Conservation (phyloP, 768 basidiomycete genomes). For the Termitomyces eurrhizus region DNA sequence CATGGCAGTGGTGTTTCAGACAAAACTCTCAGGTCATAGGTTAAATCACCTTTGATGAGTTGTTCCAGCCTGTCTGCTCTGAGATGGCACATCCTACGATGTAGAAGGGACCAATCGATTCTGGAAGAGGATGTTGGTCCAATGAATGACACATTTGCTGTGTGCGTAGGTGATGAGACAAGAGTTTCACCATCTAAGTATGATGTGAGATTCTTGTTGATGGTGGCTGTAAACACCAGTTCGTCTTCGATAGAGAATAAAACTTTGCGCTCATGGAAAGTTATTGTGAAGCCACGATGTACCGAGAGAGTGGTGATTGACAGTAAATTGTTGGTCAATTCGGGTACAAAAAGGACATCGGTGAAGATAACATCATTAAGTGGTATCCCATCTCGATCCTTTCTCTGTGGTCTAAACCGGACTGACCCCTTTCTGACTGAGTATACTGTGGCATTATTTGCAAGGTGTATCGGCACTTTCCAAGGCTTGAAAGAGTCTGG, state of each 20-base stretch:
- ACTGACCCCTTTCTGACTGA: background rate
- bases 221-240: background rate
- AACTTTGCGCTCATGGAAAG: background rate
- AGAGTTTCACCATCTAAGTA: background rate
- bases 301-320: background rate
- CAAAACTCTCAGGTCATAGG: no score
- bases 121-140: background rate
- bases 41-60: no score
- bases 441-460: background rate
- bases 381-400: background rate
- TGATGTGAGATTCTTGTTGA: background rate
- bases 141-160: background rate
- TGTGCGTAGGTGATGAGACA: rapidly evolving
- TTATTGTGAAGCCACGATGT: no score
- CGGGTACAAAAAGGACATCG: background rate
- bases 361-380: background rate
- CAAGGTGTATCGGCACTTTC: background rate
- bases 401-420: background rate
- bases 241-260: background rate
- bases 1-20: no score
- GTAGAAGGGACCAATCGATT: background rate
- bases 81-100: background rate
- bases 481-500: no score
- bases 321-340: background rate
- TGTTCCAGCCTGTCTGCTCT: no score